Evolutionary conservation across 2,329 filamentous ascomycete genomes (phyloP).

Genomic region (Harringtonia aguacate): DNA sequence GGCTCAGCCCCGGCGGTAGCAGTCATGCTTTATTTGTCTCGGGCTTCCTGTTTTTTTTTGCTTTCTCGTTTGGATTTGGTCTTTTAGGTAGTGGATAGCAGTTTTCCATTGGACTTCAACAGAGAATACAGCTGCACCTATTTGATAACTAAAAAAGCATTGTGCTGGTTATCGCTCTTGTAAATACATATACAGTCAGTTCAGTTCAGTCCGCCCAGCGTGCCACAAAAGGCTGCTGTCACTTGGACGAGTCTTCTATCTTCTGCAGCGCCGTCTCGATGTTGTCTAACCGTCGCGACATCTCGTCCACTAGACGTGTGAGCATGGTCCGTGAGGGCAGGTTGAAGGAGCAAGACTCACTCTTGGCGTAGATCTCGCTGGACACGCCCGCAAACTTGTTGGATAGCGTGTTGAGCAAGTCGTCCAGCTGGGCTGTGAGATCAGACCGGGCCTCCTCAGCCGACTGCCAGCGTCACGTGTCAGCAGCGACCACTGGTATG

Average conservation of each 20-base stretch:
- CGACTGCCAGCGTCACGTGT: constrained; percentile 17
- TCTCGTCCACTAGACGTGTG: constrained; percentile 68
- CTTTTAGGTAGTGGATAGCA: too few species aligned
- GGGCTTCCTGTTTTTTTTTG: too few species aligned
- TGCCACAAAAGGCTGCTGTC: constrained; percentile 3
- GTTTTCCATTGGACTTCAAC: too few species aligned
- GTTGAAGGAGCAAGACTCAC: constrained; percentile 41
- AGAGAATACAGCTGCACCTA: too few species aligned
- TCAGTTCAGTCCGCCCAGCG: too few species aligned
- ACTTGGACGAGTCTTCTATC: constrained; percentile 24
- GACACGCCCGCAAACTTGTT: constrained; percentile 80
- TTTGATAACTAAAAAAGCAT: too few species aligned
- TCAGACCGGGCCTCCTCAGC: constrained; percentile 45
- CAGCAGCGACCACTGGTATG: too few species aligned
- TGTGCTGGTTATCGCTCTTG: too few species aligned
- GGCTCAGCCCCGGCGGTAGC: too few species aligned
- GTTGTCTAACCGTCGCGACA: constrained; percentile 76
- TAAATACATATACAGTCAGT: too few species aligned
- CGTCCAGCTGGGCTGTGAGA: constrained; percentile 71
- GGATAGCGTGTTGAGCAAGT: constrained; percentile 73
- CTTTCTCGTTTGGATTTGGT: too few species aligned
- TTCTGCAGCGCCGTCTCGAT: constrained; percentile 63
- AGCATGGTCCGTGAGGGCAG: background rate
- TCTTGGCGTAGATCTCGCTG: constrained; percentile 79
- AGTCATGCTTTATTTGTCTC: too few species aligned